Percentiles rank a stretch among this genome's conserved stretches.
phyloP scores from a whole-genome alignment of 495 filamentous ascomycete genomes.

The Tuber microsphaerosporum region DNA sequence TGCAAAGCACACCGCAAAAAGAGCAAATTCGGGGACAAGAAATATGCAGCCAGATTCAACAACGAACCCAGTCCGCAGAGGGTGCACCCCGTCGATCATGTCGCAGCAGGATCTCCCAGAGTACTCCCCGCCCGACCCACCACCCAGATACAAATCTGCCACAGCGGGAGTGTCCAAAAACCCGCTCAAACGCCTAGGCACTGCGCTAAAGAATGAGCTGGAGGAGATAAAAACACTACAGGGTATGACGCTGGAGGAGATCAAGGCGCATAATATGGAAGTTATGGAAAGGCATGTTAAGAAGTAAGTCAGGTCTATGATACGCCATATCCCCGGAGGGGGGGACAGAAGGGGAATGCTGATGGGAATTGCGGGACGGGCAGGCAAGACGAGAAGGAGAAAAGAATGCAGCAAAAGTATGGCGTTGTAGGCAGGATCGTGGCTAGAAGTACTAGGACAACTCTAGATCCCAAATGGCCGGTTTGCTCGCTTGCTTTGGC shows the following conservation, averaged over 20 bases:
- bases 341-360: background rate
- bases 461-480: background rate
- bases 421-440: conserved; percentile 11
- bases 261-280: conserved; percentile 3
- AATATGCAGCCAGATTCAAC: background rate
- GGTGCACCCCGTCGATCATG: background rate
- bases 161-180: background rate
- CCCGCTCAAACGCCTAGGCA: conserved; percentile 14
- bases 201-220: conserved; percentile 12
- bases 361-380: background rate
- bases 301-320: background rate
- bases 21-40: background rate
- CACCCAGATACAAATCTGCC: background rate
- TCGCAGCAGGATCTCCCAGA: background rate
- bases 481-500: background rate
- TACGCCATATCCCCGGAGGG: background rate
- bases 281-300: conserved; percentile 10
- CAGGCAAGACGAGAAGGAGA: conserved; percentile 19
- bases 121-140: background rate
- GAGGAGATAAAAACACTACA: conserved; percentile 11
- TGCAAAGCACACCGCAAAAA: background rate
- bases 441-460: conserved; percentile 16
- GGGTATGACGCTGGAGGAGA: conserved; percentile 15
- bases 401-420: conserved; percentile 13
- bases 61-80: background rate